phyloP scores from a whole-genome alignment of 306 rosid species.

The Rosa lucieae region DNA sequence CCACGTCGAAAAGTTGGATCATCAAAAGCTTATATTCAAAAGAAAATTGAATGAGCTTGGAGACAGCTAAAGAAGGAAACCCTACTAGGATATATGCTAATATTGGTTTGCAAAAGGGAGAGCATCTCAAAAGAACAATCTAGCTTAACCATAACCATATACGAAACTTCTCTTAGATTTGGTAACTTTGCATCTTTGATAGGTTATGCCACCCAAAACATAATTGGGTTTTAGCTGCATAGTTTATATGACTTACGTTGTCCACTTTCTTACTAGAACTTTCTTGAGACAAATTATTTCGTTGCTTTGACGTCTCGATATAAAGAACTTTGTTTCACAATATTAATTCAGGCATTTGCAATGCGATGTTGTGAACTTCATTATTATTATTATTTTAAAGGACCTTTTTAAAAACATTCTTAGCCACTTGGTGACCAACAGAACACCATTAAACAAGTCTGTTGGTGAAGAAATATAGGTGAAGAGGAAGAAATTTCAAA shows the following conservation, averaged over 20 bases:
- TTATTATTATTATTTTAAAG: no score
- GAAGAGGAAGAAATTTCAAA: no score
- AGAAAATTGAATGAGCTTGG: neutral
- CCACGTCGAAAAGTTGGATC: slow-evolving; percentile 5
- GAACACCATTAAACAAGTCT: no score
- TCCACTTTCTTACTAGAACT: no score
- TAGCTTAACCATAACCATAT: neutral
- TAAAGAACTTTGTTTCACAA: no score
- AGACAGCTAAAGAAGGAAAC: neutral
- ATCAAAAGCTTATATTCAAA: neutral
- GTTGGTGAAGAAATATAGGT: no score
- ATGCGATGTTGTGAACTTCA: no score
- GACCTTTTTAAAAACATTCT: no score
- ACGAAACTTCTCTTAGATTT: neutral
- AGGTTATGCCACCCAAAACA: neutral
- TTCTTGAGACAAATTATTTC: no score
- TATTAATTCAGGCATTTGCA: no score
- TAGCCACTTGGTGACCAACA: no score
- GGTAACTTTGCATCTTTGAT: neutral
- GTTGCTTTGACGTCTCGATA: no score
- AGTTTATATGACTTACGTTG: neutral
- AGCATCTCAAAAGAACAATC: neutral
- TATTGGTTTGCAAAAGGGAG: slow-evolving; percentile 1
- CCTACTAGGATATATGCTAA: slow-evolving; percentile 1
- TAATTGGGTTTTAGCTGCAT: neutral